phyloP scores from a whole-genome alignment of 768 basidiomycete genomes.

The Hygrophorus russula region DNA sequence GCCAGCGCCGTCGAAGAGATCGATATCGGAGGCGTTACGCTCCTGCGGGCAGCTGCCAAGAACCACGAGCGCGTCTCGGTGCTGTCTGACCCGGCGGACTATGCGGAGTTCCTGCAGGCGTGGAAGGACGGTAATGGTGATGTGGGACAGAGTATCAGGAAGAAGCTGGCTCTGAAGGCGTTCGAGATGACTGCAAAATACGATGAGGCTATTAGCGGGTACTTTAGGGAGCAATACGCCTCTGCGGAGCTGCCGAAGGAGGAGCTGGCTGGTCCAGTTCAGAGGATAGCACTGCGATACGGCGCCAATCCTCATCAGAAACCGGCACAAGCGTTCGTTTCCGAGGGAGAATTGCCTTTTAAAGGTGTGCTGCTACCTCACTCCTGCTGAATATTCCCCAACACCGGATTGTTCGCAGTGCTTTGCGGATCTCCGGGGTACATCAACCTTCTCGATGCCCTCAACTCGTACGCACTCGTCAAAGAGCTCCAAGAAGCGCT shows the following conservation, averaged over 20 bases:
- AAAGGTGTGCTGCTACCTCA: constrained; percentile 44
- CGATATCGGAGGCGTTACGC: constrained; percentile 97
- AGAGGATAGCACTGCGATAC: constrained; percentile 81
- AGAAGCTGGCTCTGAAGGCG: constrained; percentile 86
- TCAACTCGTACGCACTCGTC: constrained; percentile 95
- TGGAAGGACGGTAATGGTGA: constrained; percentile 69
- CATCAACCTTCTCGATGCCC: constrained; percentile 95
- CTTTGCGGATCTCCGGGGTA: constrained; percentile 93
- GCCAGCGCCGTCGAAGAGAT: constrained; percentile 94
- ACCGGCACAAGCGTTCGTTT: constrained; percentile 92
- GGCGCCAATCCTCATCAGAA: constrained; percentile 99
- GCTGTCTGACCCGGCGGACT: constrained; percentile 83
- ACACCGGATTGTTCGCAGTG: constrained; percentile 34
- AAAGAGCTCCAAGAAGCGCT: constrained; percentile 86
- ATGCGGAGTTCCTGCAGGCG: constrained; percentile 65
- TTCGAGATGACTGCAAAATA: constrained; percentile 95
- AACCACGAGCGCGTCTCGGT: constrained; percentile 92
- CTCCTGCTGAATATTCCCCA: not conserved
- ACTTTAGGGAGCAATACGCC: constrained; percentile 94
- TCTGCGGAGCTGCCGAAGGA: constrained; percentile 60
- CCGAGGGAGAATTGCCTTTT: constrained; percentile 84
- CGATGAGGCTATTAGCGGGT: constrained; percentile 90
- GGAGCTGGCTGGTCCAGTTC: constrained; percentile 55
- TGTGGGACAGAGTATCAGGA: constrained; percentile 59
- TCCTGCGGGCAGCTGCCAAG: constrained; percentile 95